A percentile compares a stretch with the other conserved stretches of the same genome.
phyloP scores from a whole-genome alignment of 208 protist genomes.

The Trypanosoma platydactyli region DNA sequence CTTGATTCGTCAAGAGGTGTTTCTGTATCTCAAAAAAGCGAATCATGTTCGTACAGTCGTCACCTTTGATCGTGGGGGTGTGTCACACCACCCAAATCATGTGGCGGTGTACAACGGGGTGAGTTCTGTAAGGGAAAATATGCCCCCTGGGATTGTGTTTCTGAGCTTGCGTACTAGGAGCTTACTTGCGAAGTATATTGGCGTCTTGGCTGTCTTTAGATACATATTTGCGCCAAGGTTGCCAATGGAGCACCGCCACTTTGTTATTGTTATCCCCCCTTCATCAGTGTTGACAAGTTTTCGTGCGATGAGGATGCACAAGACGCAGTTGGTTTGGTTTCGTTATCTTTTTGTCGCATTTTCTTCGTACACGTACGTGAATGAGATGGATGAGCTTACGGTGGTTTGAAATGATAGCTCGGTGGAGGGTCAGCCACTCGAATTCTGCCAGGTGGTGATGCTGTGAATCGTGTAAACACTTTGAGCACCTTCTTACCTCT shows the following conservation, averaged over 20 bases:
- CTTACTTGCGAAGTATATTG: conserved; percentile 69
- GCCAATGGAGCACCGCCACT: conserved; percentile 2
- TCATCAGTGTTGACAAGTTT: conserved; percentile 47
- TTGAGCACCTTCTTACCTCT: no score
- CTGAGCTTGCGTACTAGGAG: conserved; percentile 59
- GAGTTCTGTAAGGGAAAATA: conserved; percentile 44
- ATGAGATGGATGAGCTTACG: conserved; percentile 66
- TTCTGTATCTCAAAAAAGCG: conserved; percentile 54
- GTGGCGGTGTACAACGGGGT: conserved; percentile 89
- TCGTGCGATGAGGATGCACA: conserved; percentile 88
- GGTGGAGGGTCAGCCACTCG: not conserved
- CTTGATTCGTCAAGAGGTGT: conserved; percentile 55
- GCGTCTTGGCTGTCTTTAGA: conserved; percentile 22
- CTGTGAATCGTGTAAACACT: no score
- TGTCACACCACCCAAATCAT: conserved; percentile 96
- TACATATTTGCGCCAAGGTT: not conserved
- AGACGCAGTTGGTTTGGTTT: conserved; percentile 96
- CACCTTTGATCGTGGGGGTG: conserved; percentile 95
- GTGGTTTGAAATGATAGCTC: not conserved
- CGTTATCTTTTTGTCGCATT: conserved; percentile 95
- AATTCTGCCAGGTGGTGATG: not conserved
- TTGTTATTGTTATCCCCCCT: conserved; percentile 61
- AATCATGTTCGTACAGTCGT: conserved; percentile 84
- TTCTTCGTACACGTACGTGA: conserved; percentile 95
- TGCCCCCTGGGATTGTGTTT: conserved; percentile 76